phyloP scores from a whole-genome alignment of 2,329 filamentous ascomycete species.

The Bretziella fagacearum region DNA sequence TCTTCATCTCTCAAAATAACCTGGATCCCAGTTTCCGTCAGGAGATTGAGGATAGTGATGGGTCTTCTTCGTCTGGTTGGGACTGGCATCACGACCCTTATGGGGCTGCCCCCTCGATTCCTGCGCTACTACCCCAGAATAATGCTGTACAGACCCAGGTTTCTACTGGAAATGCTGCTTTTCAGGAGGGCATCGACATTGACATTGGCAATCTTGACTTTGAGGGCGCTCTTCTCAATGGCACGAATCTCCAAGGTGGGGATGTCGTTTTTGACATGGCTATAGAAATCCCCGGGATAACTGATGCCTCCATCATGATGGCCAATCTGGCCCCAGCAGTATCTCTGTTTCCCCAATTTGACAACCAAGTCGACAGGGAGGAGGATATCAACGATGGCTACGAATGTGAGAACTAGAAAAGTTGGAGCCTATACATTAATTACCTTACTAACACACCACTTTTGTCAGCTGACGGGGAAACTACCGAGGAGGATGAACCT shows the following conservation, averaged over 20 bases:
- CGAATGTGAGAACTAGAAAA: conserved; percentile 28
- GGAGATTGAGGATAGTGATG: conserved; percentile 53
- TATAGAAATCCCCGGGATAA: conserved; percentile 24
- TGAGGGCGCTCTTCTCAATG: conserved; percentile 20
- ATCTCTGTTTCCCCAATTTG: background rate
- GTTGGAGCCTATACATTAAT: background rate
- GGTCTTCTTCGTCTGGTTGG: conserved; percentile 44
- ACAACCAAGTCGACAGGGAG: conserved; percentile 16
- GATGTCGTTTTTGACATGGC: conserved; percentile 22
- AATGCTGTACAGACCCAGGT: no score
- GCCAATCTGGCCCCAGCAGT: background rate
- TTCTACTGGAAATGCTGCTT: no score
- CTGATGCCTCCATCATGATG: conserved; percentile 16
- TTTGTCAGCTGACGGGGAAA: conserved; percentile 39
- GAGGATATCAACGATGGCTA: conserved; percentile 37
- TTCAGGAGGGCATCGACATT: background rate
- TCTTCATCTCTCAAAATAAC: conserved; percentile 59
- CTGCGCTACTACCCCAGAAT: no score
- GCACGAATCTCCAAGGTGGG: conserved; percentile 15
- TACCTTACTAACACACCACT: background rate
- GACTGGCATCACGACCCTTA: conserved; percentile 36
- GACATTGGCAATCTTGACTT: background rate
- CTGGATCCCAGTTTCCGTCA: conserved; percentile 56
- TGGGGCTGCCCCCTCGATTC: conserved; percentile 16
- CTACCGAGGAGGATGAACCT: conserved; percentile 42